Evolutionary conservation across 2,329 filamentous ascomycete species (phyloP).

Genomic region (Cordyceps cateniannulata): DNA sequence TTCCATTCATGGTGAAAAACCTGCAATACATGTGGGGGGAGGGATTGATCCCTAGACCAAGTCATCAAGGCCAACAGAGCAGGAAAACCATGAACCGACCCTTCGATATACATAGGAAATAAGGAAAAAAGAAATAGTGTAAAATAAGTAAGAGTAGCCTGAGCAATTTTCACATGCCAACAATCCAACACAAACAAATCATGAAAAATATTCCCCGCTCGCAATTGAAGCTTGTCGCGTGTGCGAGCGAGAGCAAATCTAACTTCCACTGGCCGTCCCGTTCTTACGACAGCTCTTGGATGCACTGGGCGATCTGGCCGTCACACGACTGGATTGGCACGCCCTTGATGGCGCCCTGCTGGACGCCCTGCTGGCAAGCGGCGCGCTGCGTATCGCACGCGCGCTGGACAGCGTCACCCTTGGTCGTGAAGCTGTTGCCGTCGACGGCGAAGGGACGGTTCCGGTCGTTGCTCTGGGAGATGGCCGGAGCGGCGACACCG

Average conservation of each 20-base stretch:
- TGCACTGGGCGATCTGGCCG: conserved; percentile 42
- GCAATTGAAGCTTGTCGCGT: not conserved
- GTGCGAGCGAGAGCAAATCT: not conserved
- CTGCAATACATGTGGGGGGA: not conserved
- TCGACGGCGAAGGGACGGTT: conserved; percentile 50
- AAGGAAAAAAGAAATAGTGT: not conserved
- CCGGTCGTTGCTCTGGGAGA: conserved; percentile 40
- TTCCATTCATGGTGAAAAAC: conserved; percentile 12
- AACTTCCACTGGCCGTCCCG: not conserved
- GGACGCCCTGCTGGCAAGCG: conserved; percentile 49
- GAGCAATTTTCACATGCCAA: conserved; percentile 2
- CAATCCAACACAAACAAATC: not conserved
- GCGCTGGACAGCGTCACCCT: conserved; percentile 49
- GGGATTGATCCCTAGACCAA: not conserved
- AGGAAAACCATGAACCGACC: conserved; percentile 8
- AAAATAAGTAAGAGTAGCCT: not conserved
- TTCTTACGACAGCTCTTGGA: conserved; percentile 25
- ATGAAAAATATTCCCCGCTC: not conserved
- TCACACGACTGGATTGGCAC: conserved; percentile 46
- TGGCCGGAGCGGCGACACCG: conserved; percentile 44
- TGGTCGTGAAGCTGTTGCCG: conserved; percentile 51
- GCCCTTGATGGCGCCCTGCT: conserved; percentile 37
- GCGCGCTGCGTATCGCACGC: conserved; percentile 61
- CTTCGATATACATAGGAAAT: conserved; percentile 7
- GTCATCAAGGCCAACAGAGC: not conserved